Percentiles rank a stretch among this genome's conserved stretches.
These are phyloP conservation scores for Penicillium fimorum DNA, from an alignment of 495 filamentous ascomycete species.

Conservation along the genomic window DNA sequence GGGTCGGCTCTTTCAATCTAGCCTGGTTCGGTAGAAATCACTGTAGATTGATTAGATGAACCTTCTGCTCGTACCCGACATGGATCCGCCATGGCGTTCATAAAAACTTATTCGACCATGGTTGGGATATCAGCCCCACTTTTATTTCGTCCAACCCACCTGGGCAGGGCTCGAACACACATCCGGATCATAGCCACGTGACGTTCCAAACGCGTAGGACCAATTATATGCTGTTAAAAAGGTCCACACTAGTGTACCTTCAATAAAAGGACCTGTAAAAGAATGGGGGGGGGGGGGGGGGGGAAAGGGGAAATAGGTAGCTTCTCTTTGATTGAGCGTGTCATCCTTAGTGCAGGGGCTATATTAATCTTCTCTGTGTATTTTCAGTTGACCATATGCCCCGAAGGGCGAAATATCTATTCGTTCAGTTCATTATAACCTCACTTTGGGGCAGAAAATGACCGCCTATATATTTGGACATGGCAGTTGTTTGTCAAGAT, in stretches of 20 bases:
- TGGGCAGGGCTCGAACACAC: neutral
- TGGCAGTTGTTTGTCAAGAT: neutral
- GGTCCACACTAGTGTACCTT: neutral
- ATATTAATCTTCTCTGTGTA: constrained; percentile 98
- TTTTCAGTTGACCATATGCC: constrained; percentile 82
- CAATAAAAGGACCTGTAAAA: neutral
- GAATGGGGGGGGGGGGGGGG: too few species aligned
- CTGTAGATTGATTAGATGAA: neutral
- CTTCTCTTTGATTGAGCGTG: constrained; percentile 98
- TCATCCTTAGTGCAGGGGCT: constrained; percentile 99
- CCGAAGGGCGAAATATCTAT: constrained; percentile 50
- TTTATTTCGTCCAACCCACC: neutral
- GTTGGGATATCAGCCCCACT: neutral
- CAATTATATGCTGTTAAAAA: neutral
- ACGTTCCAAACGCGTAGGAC: neutral
- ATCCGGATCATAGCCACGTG: neutral
- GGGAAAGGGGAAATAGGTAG: constrained; percentile 72
- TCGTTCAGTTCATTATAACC: neutral
- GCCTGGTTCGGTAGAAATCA: neutral
- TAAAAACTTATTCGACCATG: neutral
- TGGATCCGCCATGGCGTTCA: neutral
- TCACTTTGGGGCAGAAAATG: neutral
- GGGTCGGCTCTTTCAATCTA: neutral
- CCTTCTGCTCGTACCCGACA: neutral
- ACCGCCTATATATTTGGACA: neutral